Evolutionary conservation across 352 stramenopile genomes (phyloP), one percentile per base, ranked within the genome.

Genomic region (Globisporangium alternatum): DNA sequence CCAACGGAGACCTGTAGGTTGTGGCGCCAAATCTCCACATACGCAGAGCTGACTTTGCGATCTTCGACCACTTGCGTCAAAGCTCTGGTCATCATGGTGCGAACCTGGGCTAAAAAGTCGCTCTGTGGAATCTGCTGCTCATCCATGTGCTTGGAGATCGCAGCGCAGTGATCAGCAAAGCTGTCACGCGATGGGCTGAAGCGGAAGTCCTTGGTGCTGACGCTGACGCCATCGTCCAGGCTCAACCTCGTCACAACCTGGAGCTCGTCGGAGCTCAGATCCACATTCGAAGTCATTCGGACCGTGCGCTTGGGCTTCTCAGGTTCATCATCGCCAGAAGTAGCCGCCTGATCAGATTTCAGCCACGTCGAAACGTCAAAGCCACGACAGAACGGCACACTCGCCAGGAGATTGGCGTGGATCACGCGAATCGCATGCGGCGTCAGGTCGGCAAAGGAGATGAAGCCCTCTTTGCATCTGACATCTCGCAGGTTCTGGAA

Each of bases 371-470:
- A 28, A 1, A 52, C 48, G 43, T 78, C 71, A 30, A 86, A 88
- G 10, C 70, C 70, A 19, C 67, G 43, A 60, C 83, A 91, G 21
- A 84, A 70, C 5, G 33, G 28, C 7, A 66, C 64, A 7, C 69
- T 55, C 2, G 33, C 30, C 0, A 66, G 48, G 2, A 78, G 31
- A 33, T 89, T 89, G 1, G 43, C 48, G 62, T 90, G 77, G n/a
- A 91, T 78, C 1, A 71, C 66, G 8, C 71, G 76, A 30, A 91
- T 75, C 8, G 62, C 77, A 8, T 68, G 30, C 1, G 76, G 49
- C 9, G 71, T 75, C n/a, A 89, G 30, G 33, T 91, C 83, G 1
- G 81, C 79, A 15, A 80, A 68, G 2, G 80, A 83, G 3, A 84
- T 53, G 21, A 81, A 25, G 8, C 61, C 55, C 41, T 82, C 70